A percentile compares a stretch with the other conserved stretches of the same genome.
These are phyloP conservation scores for Crassisporium funariophilum DNA, from an alignment of 768 basidiomycete genomes.

Conservation along the genomic window DNA sequence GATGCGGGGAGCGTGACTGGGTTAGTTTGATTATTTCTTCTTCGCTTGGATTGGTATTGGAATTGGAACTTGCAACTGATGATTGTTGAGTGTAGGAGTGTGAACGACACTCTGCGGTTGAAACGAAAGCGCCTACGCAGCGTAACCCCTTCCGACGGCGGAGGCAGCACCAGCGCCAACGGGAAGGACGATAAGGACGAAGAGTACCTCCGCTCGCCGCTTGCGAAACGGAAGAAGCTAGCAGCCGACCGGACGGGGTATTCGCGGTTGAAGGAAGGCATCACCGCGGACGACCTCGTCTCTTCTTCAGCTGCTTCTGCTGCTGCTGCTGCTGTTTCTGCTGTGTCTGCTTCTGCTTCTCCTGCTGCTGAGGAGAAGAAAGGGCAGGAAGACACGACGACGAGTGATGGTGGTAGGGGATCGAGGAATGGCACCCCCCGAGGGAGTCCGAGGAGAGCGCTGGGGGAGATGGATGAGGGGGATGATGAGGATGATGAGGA, in stretches of 20 bases:
- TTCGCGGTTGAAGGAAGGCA: slow-evolving; percentile 70
- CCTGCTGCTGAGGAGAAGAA: too few species aligned
- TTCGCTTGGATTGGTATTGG: neutral
- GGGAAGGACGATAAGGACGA: slow-evolving; percentile 31
- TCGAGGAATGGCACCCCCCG: slow-evolving; percentile 12
- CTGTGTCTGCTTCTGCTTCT: too few species aligned
- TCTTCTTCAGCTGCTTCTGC: too few species aligned
- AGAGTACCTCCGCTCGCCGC: slow-evolving; percentile 63
- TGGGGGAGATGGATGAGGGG: slow-evolving; percentile 38
- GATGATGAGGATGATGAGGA: slow-evolving; percentile 44
- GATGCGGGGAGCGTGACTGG: slow-evolving; percentile 47
- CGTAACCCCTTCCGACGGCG: slow-evolving; percentile 67
- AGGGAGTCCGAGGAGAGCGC: slow-evolving; percentile 18
- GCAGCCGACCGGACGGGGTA: slow-evolving; percentile 63
- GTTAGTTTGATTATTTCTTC: slow-evolving; percentile 18
- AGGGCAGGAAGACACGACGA: slow-evolving; percentile 19
- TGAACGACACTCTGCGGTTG: slow-evolving; percentile 41
- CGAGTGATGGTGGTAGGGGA: slow-evolving; percentile 18
- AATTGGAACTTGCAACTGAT: neutral
- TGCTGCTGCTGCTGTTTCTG: too few species aligned
- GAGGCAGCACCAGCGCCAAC: slow-evolving; percentile 39
- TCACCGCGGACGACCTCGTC: slow-evolving; percentile 59
- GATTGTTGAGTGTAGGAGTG: slow-evolving; percentile 27
- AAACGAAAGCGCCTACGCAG: slow-evolving; percentile 75
- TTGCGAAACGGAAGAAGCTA: slow-evolving; percentile 81